A percentile compares a stretch with the other conserved stretches of the same genome.
Evolutionary conservation across 306 rosid species (phyloP).

Genomic region (Prunus dulcis): DNA sequence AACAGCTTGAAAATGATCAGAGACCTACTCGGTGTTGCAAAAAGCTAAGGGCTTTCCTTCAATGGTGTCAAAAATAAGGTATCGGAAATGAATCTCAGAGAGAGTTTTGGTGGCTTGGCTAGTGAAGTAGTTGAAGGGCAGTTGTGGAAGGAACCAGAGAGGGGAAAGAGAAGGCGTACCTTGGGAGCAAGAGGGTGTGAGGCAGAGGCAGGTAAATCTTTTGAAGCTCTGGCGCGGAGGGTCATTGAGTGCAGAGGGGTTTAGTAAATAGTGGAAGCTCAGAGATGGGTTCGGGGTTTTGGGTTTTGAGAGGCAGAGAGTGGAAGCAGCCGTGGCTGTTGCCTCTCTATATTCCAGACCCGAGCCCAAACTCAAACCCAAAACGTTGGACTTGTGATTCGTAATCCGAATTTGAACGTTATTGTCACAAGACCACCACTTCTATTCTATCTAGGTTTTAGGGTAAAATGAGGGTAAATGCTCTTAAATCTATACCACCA

Average conservation of each 20-base stretch:
- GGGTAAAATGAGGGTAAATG: too few species aligned
- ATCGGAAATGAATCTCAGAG: constrained; percentile 28
- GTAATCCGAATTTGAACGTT: background rate
- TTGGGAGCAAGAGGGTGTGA: constrained; percentile 20
- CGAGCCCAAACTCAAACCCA: background rate
- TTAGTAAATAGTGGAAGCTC: background rate
- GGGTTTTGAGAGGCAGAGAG: background rate
- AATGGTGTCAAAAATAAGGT: constrained; percentile 47
- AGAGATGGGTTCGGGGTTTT: background rate
- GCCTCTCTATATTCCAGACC: background rate
- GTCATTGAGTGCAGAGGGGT: constrained; percentile 54
- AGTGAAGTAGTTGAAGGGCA: constrained; percentile 18
- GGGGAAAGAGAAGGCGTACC: constrained; percentile 43
- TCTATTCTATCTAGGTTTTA: too few species aligned
- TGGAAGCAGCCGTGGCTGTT: background rate
- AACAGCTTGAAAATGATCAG: constrained; percentile 42
- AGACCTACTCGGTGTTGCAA: constrained; percentile 16
- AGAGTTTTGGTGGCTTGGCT: constrained; percentile 1
- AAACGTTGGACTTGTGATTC: background rate
- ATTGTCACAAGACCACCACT: background rate
- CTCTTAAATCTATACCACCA: too few species aligned
- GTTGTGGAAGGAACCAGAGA: constrained; percentile 28
- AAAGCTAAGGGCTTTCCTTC: constrained; percentile 39
- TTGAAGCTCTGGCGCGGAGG: constrained; percentile 64
- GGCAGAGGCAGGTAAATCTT: constrained; percentile 33